Conservation (phyloP, 768 basidiomycete species). For the Russula sp. region DNA sequence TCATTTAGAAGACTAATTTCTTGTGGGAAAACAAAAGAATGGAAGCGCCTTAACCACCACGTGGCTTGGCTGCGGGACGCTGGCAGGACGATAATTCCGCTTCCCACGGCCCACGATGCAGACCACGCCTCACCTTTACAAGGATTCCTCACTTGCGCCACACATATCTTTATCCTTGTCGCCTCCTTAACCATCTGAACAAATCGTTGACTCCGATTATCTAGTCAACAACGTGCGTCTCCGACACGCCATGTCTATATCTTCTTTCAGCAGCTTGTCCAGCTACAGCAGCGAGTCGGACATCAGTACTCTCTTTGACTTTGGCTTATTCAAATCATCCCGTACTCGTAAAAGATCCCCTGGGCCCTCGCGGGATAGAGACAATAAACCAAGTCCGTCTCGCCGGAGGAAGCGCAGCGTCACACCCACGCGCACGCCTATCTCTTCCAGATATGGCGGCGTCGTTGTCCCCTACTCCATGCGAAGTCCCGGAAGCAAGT, state of each 20-base stretch:
- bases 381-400: slow-evolving; percentile 3
- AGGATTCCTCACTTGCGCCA: not conserved
- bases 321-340: slow-evolving; percentile 11
- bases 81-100: not conserved
- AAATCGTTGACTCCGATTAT: not conserved
- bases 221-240: slow-evolving; percentile 13
- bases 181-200: not conserved
- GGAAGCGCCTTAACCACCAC: too few relatives aligned
- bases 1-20: too few relatives aligned
- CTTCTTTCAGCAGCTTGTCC: slow-evolving; percentile 23
- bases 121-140: not conserved
- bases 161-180: not conserved
- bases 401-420: slow-evolving; percentile 13
- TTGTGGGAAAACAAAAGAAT: too few relatives aligned
- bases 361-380: not conserved
- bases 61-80: not conserved
- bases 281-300: slow-evolving; percentile 23
- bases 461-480: slow-evolving; percentile 11
- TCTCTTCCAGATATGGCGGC: slow-evolving; percentile 1
- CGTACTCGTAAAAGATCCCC: slow-evolving; percentile 3
- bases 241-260: slow-evolving; percentile 15
- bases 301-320: slow-evolving; percentile 13
- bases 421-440: slow-evolving; percentile 17
- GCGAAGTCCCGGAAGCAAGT: slow-evolving; percentile 15
- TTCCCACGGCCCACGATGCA: slow-evolving; percentile 19